These are phyloP conservation scores for Circinella umbellata DNA, from an alignment of 371 early-diverging fungal species.

Conservation along the genomic window DNA sequence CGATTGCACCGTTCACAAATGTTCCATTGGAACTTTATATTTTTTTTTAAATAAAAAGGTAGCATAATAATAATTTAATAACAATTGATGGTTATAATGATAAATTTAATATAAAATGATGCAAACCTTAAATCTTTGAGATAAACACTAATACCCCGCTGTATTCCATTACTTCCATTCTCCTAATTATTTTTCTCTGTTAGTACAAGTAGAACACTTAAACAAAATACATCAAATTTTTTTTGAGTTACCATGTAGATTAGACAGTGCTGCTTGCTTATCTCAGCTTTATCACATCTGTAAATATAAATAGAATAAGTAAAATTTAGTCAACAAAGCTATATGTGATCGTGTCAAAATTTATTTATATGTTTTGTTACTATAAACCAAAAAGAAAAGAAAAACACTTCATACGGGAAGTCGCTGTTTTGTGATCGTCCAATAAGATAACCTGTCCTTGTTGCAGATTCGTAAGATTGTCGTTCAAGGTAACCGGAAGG, in stretches of 20 bases:
- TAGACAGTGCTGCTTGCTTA: constrained; percentile 78
- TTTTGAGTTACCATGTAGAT: constrained; percentile 59
- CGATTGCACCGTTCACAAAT: constrained; percentile 63
- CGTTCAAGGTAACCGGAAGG: constrained; percentile 29
- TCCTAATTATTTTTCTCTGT: constrained; percentile 35
- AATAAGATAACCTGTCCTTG: constrained; percentile 67
- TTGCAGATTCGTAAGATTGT: constrained; percentile 25
- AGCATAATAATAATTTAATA: no score
- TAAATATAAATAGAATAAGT: constrained; percentile 7
- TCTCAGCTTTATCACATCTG: constrained; percentile 27
- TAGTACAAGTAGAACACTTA: background rate
- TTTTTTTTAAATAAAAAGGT: constrained; percentile 14
- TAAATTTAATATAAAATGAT: no score
- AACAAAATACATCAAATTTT: no score
- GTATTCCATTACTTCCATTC: constrained; percentile 31
- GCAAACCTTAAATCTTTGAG: constrained; percentile 48
- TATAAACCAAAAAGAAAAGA: background rate
- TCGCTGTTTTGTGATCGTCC: constrained; percentile 72
- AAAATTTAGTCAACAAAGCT: background rate
- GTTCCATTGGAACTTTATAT: constrained; percentile 75
- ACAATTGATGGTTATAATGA: no score
- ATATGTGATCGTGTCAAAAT: no score
- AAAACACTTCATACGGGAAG: constrained; percentile 46
- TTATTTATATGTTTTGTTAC: no score
- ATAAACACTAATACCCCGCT: constrained; percentile 44